Conservation (phyloP, 2,329 filamentous ascomycete species). For the Hawksworthiomyces lignivorus region DNA sequence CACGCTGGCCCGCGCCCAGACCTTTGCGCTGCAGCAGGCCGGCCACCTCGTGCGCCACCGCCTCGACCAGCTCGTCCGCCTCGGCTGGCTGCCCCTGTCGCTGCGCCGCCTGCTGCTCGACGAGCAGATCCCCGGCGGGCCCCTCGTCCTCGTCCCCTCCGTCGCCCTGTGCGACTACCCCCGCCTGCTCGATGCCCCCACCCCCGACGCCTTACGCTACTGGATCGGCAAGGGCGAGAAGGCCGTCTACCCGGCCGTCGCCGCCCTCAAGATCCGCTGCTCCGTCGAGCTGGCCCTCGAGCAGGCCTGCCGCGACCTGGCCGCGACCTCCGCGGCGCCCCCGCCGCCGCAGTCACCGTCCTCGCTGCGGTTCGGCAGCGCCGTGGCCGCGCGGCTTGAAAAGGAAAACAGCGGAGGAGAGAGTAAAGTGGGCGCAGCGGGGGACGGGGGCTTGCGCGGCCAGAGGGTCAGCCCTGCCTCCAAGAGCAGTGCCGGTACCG, state of each 20-base stretch:
- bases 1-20: constrained; percentile 48
- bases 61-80: constrained; percentile 67
- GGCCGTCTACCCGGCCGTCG: constrained; percentile 85
- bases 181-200: constrained; percentile 75
- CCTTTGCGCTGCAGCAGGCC: constrained; percentile 6
- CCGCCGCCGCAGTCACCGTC: too few relatives aligned
- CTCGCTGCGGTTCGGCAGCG: too few relatives aligned
- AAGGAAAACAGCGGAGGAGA: too few relatives aligned
- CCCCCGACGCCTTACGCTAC: constrained; percentile 64
- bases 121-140: constrained; percentile 63
- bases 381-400: too few relatives aligned
- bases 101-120: constrained; percentile 74
- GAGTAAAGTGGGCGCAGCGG: too few relatives aligned
- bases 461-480: too few relatives aligned
- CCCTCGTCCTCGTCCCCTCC: constrained; percentile 73
- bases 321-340: too few relatives aligned
- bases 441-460: too few relatives aligned
- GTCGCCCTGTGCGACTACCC: constrained; percentile 66
- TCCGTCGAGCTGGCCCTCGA: constrained; percentile 85
- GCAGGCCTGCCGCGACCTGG: constrained; percentile 59
- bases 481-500: too few relatives aligned
- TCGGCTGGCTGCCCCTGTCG: constrained; percentile 62
- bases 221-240: constrained; percentile 82
- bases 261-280: constrained; percentile 72
- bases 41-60: constrained; percentile 55